Base-by-base conservation (phyloP, 208 protist genomes). In the Crithidia acanthocephali region DNA sequence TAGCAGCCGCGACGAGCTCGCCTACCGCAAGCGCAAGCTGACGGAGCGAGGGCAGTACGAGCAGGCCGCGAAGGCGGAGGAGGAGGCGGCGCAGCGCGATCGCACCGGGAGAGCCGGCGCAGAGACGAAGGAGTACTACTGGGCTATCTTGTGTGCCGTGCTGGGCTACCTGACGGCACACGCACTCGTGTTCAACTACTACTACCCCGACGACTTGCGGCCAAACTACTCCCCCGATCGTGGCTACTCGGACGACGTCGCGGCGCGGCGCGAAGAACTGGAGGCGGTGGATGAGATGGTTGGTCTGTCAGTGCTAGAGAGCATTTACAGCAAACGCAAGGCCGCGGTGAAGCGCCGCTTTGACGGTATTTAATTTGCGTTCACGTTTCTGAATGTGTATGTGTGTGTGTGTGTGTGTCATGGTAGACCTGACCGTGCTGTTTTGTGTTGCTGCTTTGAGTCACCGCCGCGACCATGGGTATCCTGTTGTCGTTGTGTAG, bases 21-120 rank as follows among this genome's bases (percentile, higher is more conserved):
- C 87, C 32, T 96, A 96, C 65, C 86, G 88, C 23, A 88, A 91
- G 64, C 87, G 91, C 23, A 92, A 91, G 73, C 72, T 96, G 62
- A 94, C 88, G 45, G 88, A 96, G 79, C 80, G 91, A 2, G 91
- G 91, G 6, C 79, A 91, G 66, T 94, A 91, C 65, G 88, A 91
- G 47, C 72, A 89, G 76, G 88, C 88, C 0, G 91, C 88, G 1
- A 76, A 78, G 64, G 85, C 81, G 8, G 91, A 96, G 62, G 87
- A 86, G 53, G 91, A 96, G 75, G 88, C 88, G 22, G 66, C 69
- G 52, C 72, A 79, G 28, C 83, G 87, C 30, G 88, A 96, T 65
- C 71, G 68, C 55, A 78, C 87, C 22, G 91, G 85, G 15, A 81
- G 79, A 53, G 86, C 80, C 0, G 88, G 91, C 2, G 83, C 83